phyloP scores from a whole-genome alignment of 2,329 filamentous ascomycete species.

The Epichloe aotearoae region DNA sequence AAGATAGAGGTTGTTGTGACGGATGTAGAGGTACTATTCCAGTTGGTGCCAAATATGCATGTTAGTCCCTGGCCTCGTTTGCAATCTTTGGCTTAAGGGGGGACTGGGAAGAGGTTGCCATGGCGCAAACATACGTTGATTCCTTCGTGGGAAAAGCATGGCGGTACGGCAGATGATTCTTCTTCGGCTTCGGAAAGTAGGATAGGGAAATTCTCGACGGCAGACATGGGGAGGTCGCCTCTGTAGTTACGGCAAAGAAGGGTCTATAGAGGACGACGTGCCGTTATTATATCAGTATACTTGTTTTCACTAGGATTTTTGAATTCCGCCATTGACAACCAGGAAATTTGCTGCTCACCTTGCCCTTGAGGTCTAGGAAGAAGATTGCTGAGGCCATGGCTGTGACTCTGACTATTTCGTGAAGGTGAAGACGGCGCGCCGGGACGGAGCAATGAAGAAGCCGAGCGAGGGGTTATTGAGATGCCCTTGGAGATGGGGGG shows the following conservation, averaged over 20 bases:
- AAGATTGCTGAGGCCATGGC: conserved; percentile 94
- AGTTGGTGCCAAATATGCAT: conserved; percentile 4
- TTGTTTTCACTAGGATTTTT: neutral
- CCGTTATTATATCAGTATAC: neutral
- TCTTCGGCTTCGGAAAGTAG: conserved; percentile 97
- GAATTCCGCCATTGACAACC: neutral
- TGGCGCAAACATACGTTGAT: conserved; percentile 64
- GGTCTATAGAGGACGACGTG: conserved; percentile 46
- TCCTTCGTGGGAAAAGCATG: conserved; percentile 96
- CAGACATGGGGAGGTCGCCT: conserved; percentile 97
- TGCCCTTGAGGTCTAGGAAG: conserved; percentile 99
- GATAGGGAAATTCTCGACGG: conserved; percentile 93
- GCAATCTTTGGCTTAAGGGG: neutral
- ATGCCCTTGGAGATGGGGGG: neutral
- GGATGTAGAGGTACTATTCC: conserved; percentile 86
- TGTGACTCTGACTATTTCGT: neutral
- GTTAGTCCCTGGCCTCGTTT: neutral
- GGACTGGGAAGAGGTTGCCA: neutral
- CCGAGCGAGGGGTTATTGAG: neutral
- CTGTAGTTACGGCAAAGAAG: conserved; percentile 96
- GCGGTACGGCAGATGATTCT: conserved; percentile 92
- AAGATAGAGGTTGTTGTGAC: conserved; percentile 97
- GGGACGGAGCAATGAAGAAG: neutral
- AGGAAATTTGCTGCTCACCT: conserved; percentile 41
- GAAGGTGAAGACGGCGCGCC: neutral